These are phyloP conservation scores for Plectranthus barbatus DNA, from an alignment of 257 asterid species.

Conservation along the genomic window DNA sequence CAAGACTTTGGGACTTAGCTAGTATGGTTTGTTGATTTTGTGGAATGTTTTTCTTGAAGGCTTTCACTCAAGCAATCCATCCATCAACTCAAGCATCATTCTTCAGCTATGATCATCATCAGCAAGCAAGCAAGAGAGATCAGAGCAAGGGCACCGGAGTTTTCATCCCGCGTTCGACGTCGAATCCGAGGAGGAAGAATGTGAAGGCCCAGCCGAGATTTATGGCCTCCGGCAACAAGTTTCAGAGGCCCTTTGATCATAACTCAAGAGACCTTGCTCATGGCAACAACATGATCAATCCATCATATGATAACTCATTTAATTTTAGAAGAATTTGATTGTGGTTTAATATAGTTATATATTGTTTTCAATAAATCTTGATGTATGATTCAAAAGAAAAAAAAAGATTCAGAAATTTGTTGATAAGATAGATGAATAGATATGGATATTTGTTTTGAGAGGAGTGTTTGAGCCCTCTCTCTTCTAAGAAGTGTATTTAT, in stretches of 20 bases:
- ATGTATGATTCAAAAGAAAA: too few relatives aligned
- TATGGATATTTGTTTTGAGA: background rate
- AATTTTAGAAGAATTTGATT: constrained; percentile 36
- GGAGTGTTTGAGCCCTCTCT: constrained; percentile 13
- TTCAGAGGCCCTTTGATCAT: constrained; percentile 29
- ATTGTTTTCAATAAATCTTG: too few relatives aligned
- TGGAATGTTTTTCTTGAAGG: constrained; percentile 21
- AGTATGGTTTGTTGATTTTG: background rate
- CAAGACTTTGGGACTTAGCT: too few relatives aligned
- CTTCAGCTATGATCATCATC: constrained; percentile 30
- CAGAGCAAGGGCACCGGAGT: constrained; percentile 92
- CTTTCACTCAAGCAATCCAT: constrained; percentile 29
- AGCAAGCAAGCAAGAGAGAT: constrained; percentile 33
- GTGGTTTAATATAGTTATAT: too few relatives aligned
- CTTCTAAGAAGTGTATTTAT: too few relatives aligned
- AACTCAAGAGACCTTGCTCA: constrained; percentile 23
- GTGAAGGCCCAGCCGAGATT: constrained; percentile 34
- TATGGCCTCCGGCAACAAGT: constrained; percentile 15
- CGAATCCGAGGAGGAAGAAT: constrained; percentile 41
- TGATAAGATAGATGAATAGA: constrained; percentile 1
- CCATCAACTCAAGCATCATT: constrained; percentile 34
- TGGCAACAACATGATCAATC: constrained; percentile 15
- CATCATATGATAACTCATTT: constrained; percentile 33
- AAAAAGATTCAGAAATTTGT: constrained; percentile 3
- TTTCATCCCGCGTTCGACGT: constrained; percentile 61